Evolutionary conservation across 1,139 yeast genomes (phyloP), one percentile per base, ranked within the genome.

Genomic region (Nematodospora anomalae): DNA sequence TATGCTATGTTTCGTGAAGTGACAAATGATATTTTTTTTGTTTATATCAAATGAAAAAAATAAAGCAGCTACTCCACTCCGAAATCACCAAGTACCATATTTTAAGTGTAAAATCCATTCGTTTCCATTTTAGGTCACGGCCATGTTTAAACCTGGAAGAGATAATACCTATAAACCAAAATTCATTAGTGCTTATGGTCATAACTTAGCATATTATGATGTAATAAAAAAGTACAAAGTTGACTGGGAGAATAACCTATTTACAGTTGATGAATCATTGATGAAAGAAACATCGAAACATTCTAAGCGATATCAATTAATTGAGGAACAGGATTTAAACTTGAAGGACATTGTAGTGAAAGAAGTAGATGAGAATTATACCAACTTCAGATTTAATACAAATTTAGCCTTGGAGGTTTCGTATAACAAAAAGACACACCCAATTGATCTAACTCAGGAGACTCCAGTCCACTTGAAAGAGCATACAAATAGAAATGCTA

Each of bases 211-310:
- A 2, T 51, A 50, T 33, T 70, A 52, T 42, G 55, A 62, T 21
- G 41, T 50, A 12, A 42, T 57, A 9, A 32, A 55, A 22, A 42
- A 50, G 9, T 71, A 66, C 42, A 60, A 60, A 40, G 55, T 49
- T 8, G 52, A 47, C 30, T 70, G 74, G 75, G 60, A 60, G 22
- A 59, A 60, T 30, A 50, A 52, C 35, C 46, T 67, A 31, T 69
- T 64, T 38, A 57, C 51, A 30, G 44, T 63, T 14, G 60, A 60
- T 27, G 75, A 70, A 30, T 6, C 36, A 15, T 16, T 26, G 13
- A 28, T 31, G 7, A 26, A 41, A 26, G 18, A 33, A 20, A 20
- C 34, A 20, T 20, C 32, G 6, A 9, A 29, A 13, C 13, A 32
- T 20, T 18, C 33, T 10, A 38, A 31, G 32, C 27, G 28, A 16